Conservation (phyloP, 1,284 basidiomycete genomes). For the Trichosporon faecale region DNA sequence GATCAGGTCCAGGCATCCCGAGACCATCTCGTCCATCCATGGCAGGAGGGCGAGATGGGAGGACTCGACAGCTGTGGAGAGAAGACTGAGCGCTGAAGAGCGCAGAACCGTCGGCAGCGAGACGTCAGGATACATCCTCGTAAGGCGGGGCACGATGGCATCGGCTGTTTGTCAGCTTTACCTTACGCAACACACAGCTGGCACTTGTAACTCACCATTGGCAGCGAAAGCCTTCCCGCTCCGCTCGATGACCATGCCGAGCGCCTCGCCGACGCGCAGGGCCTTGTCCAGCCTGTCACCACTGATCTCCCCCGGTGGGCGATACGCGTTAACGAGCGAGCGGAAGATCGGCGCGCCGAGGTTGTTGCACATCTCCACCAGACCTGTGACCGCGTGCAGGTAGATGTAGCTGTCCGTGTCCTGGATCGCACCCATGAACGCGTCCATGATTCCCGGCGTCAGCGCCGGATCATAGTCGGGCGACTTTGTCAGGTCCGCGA, state of each 20-base stretch:
- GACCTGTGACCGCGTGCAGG: conserved; percentile 84
- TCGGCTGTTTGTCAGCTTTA: conserved; percentile 56
- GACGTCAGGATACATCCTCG: conserved; percentile 60
- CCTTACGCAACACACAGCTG: no score
- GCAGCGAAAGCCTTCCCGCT: conserved; percentile 67
- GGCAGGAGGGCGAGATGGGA: conserved; percentile 62
- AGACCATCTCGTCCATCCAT: conserved; percentile 63
- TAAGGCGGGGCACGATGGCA: conserved; percentile 67
- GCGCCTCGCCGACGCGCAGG: conserved; percentile 82
- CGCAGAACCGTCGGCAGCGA: conserved; percentile 69
- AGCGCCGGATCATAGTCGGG: conserved; percentile 57
- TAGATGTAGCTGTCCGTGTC: conserved; percentile 96
- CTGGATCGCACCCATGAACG: conserved; percentile 79
- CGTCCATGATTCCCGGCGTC: conserved; percentile 76
- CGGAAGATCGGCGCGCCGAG: conserved; percentile 69
- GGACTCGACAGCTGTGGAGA: conserved; percentile 68
- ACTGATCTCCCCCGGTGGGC: conserved; percentile 55
- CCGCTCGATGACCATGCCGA: conserved; percentile 72
- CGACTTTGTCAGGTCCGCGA: conserved; percentile 68
- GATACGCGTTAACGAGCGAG: conserved; percentile 64
- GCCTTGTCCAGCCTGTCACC: conserved; percentile 69
- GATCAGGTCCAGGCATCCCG: conserved; percentile 71
- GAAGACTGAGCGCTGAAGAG: conserved; percentile 75
- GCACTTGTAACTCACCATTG: conserved; percentile 65
- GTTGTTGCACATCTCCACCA: conserved; percentile 74